Percentiles rank a stretch among this genome's conserved stretches.
phyloP scores from a whole-genome alignment of 176 grass and related monocot species.

The Eragrostis curvula region DNA sequence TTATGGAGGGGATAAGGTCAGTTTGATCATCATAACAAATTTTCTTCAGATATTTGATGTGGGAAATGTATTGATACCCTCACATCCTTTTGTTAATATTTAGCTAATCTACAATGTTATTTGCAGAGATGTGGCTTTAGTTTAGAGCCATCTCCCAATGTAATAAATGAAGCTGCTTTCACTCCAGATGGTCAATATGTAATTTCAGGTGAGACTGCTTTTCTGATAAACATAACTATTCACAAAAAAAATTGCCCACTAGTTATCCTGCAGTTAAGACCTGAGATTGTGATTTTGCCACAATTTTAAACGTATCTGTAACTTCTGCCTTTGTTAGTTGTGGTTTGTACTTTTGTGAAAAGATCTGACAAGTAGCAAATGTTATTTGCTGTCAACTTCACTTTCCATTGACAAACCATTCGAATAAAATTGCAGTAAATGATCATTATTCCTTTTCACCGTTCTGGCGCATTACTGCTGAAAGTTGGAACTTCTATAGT shows the following conservation, averaged over 20 bases:
- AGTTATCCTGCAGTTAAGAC: constrained; percentile 2
- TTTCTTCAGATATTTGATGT: constrained; percentile 23
- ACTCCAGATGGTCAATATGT: constrained; percentile 96
- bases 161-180: constrained; percentile 89
- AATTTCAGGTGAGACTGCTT: constrained; percentile 71
- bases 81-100: not conserved
- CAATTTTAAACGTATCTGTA: not conserved
- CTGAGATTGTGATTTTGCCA: not conserved
- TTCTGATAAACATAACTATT: constrained; percentile 14
- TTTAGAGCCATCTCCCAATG: constrained; percentile 90
- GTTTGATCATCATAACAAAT: constrained; percentile 6
- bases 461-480: not conserved
- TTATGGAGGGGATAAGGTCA: constrained; percentile 92
- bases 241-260: not conserved
- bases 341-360: not conserved
- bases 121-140: constrained; percentile 94
- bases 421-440: not conserved
- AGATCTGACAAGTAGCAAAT: constrained; percentile 9
- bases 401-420: constrained; percentile 11
- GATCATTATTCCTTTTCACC: not conserved
- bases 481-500: no score
- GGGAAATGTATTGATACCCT: constrained; percentile 7
- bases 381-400: constrained; percentile 23
- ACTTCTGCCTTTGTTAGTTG: not conserved
- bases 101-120: constrained; percentile 26